These are phyloP conservation scores for Pichia cactophila DNA, from an alignment of 1,139 yeast genomes.

Conservation along the genomic window DNA sequence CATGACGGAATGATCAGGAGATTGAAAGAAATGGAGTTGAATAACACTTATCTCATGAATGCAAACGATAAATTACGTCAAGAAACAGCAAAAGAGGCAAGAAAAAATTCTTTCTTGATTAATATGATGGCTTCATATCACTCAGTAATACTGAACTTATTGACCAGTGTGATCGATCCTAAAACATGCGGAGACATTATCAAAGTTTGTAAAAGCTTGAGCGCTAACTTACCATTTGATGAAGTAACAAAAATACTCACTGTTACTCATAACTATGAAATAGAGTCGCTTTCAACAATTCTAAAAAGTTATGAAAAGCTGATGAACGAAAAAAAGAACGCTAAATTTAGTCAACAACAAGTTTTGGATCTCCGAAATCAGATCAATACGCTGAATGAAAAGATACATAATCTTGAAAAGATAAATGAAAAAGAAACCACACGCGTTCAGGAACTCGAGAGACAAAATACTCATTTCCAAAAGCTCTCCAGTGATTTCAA, in stretches of 20 bases:
- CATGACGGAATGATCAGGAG: background rate
- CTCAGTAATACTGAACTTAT: constrained; percentile 1
- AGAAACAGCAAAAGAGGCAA: background rate
- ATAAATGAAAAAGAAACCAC: constrained; percentile 18
- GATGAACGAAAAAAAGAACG: background rate
- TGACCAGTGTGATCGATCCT: constrained; percentile 8
- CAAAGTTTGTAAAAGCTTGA: constrained; percentile 4
- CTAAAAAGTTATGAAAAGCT: constrained; percentile 7
- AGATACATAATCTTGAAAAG: constrained; percentile 15
- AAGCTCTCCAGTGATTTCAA: constrained; percentile 5
- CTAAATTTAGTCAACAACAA: background rate
- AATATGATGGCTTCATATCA: constrained; percentile 3
- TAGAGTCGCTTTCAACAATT: constrained; percentile 8
- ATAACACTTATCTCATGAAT: background rate
- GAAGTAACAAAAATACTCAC: constrained; percentile 28
- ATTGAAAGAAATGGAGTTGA: background rate
- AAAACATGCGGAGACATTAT: constrained; percentile 4
- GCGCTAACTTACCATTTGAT: background rate
- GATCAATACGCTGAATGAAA: constrained; percentile 1
- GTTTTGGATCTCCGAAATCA: constrained; percentile 4
- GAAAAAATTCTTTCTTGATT: background rate
- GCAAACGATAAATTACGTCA: background rate
- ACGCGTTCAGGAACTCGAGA: constrained; percentile 10
- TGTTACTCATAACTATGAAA: constrained; percentile 28
- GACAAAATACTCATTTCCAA: constrained; percentile 9